phyloP scores from a whole-genome alignment of 2,329 filamentous ascomycete species.

The Venturia oleaginea region DNA sequence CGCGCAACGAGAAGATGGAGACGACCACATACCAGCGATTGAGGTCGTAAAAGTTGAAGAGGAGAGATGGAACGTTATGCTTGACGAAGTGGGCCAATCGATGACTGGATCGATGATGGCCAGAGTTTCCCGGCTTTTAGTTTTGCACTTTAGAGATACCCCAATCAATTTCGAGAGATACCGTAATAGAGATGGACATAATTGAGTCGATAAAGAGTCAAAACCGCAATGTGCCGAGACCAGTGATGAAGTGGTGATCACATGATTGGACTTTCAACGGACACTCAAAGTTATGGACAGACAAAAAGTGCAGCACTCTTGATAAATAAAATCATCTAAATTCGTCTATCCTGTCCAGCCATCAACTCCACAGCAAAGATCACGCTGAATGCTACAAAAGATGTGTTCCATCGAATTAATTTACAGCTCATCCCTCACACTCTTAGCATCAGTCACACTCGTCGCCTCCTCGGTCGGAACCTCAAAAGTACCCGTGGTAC shows the following conservation, averaged over 20 bases:
- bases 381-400: neutral
- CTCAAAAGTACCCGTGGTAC: slow-evolving; percentile 15
- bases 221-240: too few relatives aligned
- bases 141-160: neutral
- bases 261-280: too few relatives aligned
- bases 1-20: neutral
- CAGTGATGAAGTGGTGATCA: too few relatives aligned
- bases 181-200: too few relatives aligned
- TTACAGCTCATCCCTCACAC: slow-evolving; percentile 11
- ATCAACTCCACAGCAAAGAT: neutral
- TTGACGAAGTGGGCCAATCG: neutral
- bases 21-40: neutral
- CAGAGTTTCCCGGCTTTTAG: neutral
- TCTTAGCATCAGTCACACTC: neutral
- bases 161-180: too few relatives aligned
- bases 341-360: neutral
- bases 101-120: neutral
- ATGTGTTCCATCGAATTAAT: neutral
- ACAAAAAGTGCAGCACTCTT: too few relatives aligned
- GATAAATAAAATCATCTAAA: neutral
- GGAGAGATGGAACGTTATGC: neutral
- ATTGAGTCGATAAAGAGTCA: too few relatives aligned
- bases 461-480: slow-evolving; percentile 1
- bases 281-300: too few relatives aligned
- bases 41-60: neutral